These are phyloP conservation scores for Cyberlindnera subsufficiens DNA, from an alignment of 805 yeast genomes.

Conservation along the genomic window DNA sequence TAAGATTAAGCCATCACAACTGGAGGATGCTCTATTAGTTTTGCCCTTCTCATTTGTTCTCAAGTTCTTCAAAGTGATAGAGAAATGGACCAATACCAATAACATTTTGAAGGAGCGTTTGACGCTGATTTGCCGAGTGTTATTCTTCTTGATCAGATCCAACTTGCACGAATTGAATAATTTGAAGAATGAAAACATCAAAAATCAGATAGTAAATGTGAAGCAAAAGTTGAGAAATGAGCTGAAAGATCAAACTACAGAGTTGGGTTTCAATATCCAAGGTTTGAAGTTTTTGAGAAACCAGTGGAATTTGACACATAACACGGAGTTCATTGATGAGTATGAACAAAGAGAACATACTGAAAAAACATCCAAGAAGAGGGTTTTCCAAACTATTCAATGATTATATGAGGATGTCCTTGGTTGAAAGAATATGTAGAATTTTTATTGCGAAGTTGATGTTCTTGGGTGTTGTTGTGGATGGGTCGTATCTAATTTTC, in stretches of 20 bases:
- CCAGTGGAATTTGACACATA: slow-evolving; percentile 78
- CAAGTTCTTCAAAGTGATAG: slow-evolving; percentile 65
- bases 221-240: slow-evolving; percentile 55
- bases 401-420: neutral
- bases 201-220: slow-evolving; percentile 58
- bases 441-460: too few species aligned
- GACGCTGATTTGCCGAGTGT: slow-evolving; percentile 63
- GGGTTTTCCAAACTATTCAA: slow-evolving; percentile 57
- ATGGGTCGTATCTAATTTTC: too few species aligned
- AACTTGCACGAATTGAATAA: slow-evolving; percentile 76
- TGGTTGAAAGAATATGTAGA: neutral
- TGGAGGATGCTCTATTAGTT: slow-evolving; percentile 89
- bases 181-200: slow-evolving; percentile 58
- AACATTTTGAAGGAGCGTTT: slow-evolving; percentile 44
- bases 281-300: slow-evolving; percentile 70
- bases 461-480: too few species aligned
- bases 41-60: slow-evolving; percentile 83
- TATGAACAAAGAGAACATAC: slow-evolving; percentile 47
- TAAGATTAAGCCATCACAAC: slow-evolving; percentile 73
- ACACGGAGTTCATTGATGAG: slow-evolving; percentile 66
- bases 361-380: slow-evolving; percentile 57
- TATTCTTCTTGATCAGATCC: slow-evolving; percentile 66
- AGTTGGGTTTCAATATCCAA: slow-evolving; percentile 78
- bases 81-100: slow-evolving; percentile 58
- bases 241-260: slow-evolving; percentile 45